These are phyloP conservation scores for Candida neerlandica DNA, from an alignment of 1,139 yeast genomes.

Conservation along the genomic window DNA sequence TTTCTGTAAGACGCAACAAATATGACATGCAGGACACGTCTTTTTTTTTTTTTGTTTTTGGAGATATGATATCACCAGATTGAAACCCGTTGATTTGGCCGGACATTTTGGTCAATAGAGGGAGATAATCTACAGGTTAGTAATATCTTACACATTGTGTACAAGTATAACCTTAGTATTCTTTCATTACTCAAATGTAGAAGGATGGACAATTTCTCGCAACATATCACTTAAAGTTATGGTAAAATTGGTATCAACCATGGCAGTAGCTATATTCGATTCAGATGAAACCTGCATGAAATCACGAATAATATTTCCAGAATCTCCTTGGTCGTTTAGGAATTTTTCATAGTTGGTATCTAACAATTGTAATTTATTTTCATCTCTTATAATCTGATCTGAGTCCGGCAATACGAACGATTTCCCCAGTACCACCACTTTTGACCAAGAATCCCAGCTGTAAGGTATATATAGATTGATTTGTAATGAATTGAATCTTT, in stretches of 20 bases:
- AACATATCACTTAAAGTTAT: conserved; percentile 9
- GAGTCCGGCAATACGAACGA: conserved; percentile 22
- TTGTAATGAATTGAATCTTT: background rate
- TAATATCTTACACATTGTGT: no score
- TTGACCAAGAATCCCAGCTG: conserved; percentile 54
- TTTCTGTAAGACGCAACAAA: background rate
- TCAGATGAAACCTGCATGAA: background rate
- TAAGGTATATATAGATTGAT: conserved; percentile 44
- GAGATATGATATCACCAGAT: background rate
- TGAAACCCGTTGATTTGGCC: no score
- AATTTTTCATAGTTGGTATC: conserved; percentile 12
- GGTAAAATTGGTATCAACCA: background rate
- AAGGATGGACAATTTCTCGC: conserved; percentile 12
- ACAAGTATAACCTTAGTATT: no score
- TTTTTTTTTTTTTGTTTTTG: no score
- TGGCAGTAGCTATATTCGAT: background rate
- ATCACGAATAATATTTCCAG: conserved; percentile 1
- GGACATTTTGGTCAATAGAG: no score
- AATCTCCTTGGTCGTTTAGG: background rate
- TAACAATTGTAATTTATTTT: conserved; percentile 8
- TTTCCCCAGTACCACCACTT: conserved; percentile 48
- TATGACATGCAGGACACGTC: background rate
- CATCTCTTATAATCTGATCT: conserved; percentile 21
- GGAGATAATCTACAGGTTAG: no score
- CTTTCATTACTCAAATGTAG: conserved; percentile 8